These are phyloP conservation scores for Suillus fuscotomentosus DNA, from an alignment of 768 basidiomycete species.

Conservation along the genomic window DNA sequence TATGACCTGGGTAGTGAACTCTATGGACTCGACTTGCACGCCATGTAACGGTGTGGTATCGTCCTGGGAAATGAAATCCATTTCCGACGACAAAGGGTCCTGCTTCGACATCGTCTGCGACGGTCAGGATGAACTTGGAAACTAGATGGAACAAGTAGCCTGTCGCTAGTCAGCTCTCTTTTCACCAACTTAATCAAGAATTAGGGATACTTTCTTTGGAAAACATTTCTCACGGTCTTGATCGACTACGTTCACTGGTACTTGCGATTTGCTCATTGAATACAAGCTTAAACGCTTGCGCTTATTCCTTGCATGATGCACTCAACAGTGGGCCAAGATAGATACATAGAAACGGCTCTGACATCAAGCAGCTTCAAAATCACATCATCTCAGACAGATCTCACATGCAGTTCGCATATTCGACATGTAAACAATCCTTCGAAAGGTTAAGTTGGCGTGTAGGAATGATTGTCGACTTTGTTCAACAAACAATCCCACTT, in stretches of 20 bases:
- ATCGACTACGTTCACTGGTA: not conserved
- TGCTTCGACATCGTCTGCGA: not conserved
- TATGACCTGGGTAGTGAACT: constrained; percentile 4
- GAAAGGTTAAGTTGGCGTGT: not conserved
- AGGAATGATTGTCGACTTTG: not conserved
- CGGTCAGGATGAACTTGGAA: not conserved
- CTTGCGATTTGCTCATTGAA: not conserved
- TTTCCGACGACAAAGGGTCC: not conserved
- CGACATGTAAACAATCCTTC: not conserved
- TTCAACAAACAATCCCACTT: not conserved
- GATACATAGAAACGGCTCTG: not conserved
- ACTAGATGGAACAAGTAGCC: not conserved
- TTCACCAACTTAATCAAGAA: not conserved
- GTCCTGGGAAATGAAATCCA: not conserved
- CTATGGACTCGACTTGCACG: constrained; percentile 1
- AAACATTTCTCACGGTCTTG: not conserved
- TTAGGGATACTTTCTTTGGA: not conserved
- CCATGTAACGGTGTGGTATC: not conserved
- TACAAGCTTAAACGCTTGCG: not conserved
- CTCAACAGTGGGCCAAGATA: too few relatives aligned
- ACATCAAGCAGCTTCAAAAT: not conserved
- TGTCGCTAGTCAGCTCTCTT: not conserved
- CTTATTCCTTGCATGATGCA: not conserved
- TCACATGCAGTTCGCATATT: not conserved
- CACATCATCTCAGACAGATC: not conserved